phyloP scores from a whole-genome alignment of 2,329 filamentous ascomycete genomes.

The Berkeleyomyces rouxiae region DNA sequence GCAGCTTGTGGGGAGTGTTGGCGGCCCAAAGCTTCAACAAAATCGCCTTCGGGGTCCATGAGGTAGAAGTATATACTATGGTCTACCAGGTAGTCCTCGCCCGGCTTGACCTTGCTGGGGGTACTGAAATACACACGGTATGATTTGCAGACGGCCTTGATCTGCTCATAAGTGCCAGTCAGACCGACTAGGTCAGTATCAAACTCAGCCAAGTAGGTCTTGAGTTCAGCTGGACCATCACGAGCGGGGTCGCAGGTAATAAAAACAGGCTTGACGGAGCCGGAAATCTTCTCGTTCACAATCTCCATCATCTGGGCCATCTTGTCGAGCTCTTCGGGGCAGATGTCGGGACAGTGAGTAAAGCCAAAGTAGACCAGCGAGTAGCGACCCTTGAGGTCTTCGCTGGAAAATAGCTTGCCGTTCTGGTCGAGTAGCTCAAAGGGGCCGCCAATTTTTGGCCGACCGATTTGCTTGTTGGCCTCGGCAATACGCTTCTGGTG shows the following conservation, averaged over 20 bases:
- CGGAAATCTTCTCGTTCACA: conserved; percentile 35
- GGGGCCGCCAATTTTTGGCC: conserved; percentile 78
- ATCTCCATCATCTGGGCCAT: conserved; percentile 91
- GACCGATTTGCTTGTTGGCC: conserved; percentile 80
- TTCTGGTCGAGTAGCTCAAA: conserved; percentile 74
- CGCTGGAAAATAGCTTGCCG: conserved; percentile 58
- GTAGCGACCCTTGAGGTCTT: conserved; percentile 76
- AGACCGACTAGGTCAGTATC: conserved; percentile 73
- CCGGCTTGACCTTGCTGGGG: conserved; percentile 71
- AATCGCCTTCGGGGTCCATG: conserved; percentile 97
- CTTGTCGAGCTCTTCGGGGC: conserved; percentile 96
- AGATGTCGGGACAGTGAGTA: conserved; percentile 95
- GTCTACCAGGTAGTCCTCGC: conserved; percentile 93
- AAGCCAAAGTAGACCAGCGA: conserved; percentile 90
- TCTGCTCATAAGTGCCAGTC: conserved; percentile 83
- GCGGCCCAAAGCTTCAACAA: conserved; percentile 88
- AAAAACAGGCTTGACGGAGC: conserved; percentile 60
- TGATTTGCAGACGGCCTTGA: conserved; percentile 86
- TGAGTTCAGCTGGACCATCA: conserved; percentile 71
- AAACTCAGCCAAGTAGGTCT: conserved; percentile 79
- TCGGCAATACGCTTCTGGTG: conserved; percentile 78
- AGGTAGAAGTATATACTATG: conserved; percentile 99
- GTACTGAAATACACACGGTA: conserved; percentile 97
- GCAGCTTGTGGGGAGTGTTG: conserved; percentile 85
- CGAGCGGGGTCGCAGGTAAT: conserved; percentile 90